Evolutionary conservation across 2,329 filamentous ascomycete species (phyloP), one percentile per base, ranked within the genome.

Genomic region (Cytospora piceicola): DNA sequence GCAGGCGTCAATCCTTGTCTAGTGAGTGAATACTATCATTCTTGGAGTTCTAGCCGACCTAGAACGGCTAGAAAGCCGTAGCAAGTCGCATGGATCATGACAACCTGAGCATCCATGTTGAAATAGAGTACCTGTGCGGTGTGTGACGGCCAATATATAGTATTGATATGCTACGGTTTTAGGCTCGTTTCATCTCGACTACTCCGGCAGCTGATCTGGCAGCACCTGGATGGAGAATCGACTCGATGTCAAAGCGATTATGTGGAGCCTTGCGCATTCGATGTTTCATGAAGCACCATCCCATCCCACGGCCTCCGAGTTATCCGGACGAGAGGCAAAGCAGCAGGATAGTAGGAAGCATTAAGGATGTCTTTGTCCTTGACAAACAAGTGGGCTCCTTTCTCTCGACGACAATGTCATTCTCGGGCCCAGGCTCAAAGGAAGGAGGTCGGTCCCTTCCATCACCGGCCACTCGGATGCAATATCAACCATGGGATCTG

Each of bases 391-490:
- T 49, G 46, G n/a, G 12, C 9, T 22, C 46, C 46, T 22, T 22
- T 49, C n/a, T 49, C n/a, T 7, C 4, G 46, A 24, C n/a, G 22
- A 49, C 46, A 49, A 24, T 24, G 46, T n/a, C 39, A 42, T 42
- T 20, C 20, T 42, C 39, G 39, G 39, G 39, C 39, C 17, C 20
- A 6, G n/a, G 17, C 24, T 22, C n/a, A 49, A 49, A 24, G 46
- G n/a, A 49, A n/a, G 11, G 46, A n/a, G 6, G n/a, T 46, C 12
- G 49, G 59, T 30, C 22, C 34, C 59, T 55, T 24, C 54, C 24
- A 20, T 30, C 32, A 36, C 36, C n/a, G 59, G 59, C 29, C 24
- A 55, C 59, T 61, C 27, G n/a, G n/a, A n/a, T n/a, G n/a, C n/a
- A n/a, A n/a, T n/a, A n/a, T n/a, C n/a, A n/a, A 36, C 60, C 52